Conservation (phyloP, 2,329 filamentous ascomycete species). For the Pseudocercospora ulei region DNA sequence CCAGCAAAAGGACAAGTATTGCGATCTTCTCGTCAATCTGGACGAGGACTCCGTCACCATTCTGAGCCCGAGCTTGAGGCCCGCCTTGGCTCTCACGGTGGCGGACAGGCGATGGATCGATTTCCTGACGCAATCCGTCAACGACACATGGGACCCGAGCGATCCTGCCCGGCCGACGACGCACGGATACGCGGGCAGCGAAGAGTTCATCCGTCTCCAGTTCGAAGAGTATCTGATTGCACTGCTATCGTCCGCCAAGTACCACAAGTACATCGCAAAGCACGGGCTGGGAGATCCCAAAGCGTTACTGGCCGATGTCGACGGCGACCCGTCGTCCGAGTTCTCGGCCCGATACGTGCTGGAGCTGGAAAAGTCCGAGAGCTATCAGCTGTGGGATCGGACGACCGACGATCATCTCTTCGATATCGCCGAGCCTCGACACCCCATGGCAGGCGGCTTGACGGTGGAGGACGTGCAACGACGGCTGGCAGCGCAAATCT, state of each 20-base stretch:
- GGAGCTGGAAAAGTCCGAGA: constrained; percentile 79
- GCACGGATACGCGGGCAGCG: constrained; percentile 86
- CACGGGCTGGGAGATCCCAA: constrained; percentile 46
- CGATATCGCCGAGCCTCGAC: constrained; percentile 83
- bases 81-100: constrained; percentile 66
- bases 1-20: constrained; percentile 91
- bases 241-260: constrained; percentile 79
- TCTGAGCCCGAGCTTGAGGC: constrained; percentile 65
- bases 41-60: constrained; percentile 82
- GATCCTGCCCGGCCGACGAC: constrained; percentile 87
- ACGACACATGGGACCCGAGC: constrained; percentile 90
- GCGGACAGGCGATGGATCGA: constrained; percentile 95
- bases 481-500: constrained; percentile 79
- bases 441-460: constrained; percentile 85
- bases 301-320: constrained; percentile 51
- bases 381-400: constrained; percentile 78
- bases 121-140: constrained; percentile 81
- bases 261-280: constrained; percentile 50
- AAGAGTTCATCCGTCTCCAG: constrained; percentile 92
- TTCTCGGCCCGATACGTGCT: constrained; percentile 78
- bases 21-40: constrained; percentile 90
- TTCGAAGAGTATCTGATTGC: constrained; percentile 95
- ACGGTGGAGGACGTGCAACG: constrained; percentile 92
- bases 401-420: constrained; percentile 72
- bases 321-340: constrained; percentile 75